A percentile compares a stretch with the other conserved stretches of the same genome.
Conservation (phyloP, 352 stramenopile genomes). For the Pythium scleroteichum region DNA sequence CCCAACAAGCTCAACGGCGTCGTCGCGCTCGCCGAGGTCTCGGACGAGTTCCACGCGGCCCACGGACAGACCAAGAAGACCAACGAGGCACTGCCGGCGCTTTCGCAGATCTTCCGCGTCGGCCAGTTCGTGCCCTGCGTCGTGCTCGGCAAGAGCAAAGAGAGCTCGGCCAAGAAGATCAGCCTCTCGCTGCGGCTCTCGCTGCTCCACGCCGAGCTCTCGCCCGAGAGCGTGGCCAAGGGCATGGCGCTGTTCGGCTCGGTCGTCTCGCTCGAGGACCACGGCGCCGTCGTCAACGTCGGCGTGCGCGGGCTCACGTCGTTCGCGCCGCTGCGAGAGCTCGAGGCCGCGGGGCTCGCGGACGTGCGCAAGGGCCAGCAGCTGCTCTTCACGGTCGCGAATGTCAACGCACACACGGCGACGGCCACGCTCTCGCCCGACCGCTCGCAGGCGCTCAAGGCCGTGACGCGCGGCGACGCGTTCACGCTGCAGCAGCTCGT, state of each 20-base stretch:
- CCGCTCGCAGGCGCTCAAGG: slow-evolving; percentile 67
- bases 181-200: slow-evolving; percentile 88
- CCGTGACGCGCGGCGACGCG: slow-evolving; percentile 76
- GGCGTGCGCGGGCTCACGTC: slow-evolving; percentile 74
- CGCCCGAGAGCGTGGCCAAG: slow-evolving; percentile 58
- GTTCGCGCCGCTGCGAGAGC: slow-evolving; percentile 79
- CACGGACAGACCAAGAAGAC: slow-evolving; percentile 23
- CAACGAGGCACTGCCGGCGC: slow-evolving; percentile 34
- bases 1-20: slow-evolving; percentile 95
- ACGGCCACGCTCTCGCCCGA: slow-evolving; percentile 71
- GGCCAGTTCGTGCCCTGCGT: slow-evolving; percentile 87
- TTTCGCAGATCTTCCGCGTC: slow-evolving; percentile 65
- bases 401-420: slow-evolving; percentile 78
- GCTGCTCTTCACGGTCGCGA: slow-evolving; percentile 63
- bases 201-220: slow-evolving; percentile 83
- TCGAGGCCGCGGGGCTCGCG: slow-evolving; percentile 36
- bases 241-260: slow-evolving; percentile 82
- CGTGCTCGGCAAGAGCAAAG: slow-evolving; percentile 73
- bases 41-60: slow-evolving; percentile 69
- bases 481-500: slow-evolving; percentile 89
- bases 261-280: slow-evolving; percentile 92
- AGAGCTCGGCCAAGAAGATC: slow-evolving; percentile 86
- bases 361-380: slow-evolving; percentile 58
- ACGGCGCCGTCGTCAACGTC: slow-evolving; percentile 93
- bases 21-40: slow-evolving; percentile 75